Percentiles rank a stretch among this genome's conserved stretches.
These are phyloP conservation scores for Salix brachista DNA, from an alignment of 345 rosid species.

Conservation along the genomic window DNA sequence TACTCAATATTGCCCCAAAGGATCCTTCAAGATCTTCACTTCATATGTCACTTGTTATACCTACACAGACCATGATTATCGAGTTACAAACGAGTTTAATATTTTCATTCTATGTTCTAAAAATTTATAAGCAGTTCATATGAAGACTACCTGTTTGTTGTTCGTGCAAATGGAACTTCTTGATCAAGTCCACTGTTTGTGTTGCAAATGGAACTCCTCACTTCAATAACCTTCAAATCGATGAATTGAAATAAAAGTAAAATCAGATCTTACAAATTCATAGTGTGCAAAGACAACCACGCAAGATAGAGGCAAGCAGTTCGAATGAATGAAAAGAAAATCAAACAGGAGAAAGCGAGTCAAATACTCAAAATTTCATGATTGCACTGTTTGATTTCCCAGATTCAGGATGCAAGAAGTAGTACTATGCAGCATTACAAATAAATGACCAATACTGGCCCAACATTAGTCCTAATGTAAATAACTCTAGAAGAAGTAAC, in stretches of 20 bases:
- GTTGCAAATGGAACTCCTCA: slow-evolving; percentile 10
- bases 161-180: not conserved
- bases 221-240: slow-evolving; percentile 2
- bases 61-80: slow-evolving; percentile 14
- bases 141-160: slow-evolving; percentile 15
- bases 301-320: not conserved
- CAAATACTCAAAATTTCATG: not conserved
- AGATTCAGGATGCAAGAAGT: not conserved
- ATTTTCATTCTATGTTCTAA: not conserved
- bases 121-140: not conserved
- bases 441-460: not conserved
- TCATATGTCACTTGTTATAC: not conserved
- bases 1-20: not conserved
- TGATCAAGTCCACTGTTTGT: not conserved
- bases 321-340: not conserved
- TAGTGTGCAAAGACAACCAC: slow-evolving; percentile 1
- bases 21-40: slow-evolving; percentile 6
- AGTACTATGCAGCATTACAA: not conserved
- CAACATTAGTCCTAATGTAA: not conserved
- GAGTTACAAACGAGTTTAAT: not conserved
- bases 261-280: slow-evolving; percentile 29
- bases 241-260: slow-evolving; percentile 1
- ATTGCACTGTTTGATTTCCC: not conserved
- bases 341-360: not conserved
- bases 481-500: not conserved